Evolutionary conservation across 2,329 filamentous ascomycete genomes (phyloP).

Genomic region (Ophiostoma perfectum): DNA sequence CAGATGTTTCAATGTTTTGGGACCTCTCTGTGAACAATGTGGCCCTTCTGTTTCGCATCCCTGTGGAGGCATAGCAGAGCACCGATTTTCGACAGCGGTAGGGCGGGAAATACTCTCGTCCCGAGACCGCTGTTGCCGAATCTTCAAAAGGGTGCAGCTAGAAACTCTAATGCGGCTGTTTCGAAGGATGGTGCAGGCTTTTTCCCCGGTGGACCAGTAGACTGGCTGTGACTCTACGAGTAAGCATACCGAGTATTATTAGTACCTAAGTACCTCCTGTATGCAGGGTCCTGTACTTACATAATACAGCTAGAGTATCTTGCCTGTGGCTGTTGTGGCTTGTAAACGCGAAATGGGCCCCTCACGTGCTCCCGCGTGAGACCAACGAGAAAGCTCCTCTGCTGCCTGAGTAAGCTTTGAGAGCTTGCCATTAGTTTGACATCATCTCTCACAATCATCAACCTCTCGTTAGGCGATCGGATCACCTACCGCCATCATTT

Average conservation of each 20-base stretch:
- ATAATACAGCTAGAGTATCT: background rate
- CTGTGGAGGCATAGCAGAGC: background rate
- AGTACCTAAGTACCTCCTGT: background rate
- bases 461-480: background rate
- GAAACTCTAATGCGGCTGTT: background rate
- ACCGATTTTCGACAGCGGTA: background rate
- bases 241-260: background rate
- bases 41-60: background rate
- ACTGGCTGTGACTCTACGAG: background rate
- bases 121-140: background rate
- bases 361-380: slow-evolving; percentile 15
- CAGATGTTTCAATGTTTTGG: too few species aligned
- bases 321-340: background rate
- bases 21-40: too few species aligned
- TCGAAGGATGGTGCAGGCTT: background rate
- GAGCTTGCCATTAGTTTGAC: slow-evolving; percentile 14
- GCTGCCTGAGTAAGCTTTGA: slow-evolving; percentile 11
- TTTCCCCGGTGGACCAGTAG: too few species aligned
- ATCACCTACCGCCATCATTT: background rate
- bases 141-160: background rate
- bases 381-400: slow-evolving; percentile 9
- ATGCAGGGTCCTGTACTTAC: background rate
- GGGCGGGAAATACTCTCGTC: background rate
- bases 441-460: slow-evolving; percentile 6
- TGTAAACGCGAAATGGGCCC: slow-evolving; percentile 10